A percentile compares a stretch with the other conserved stretches of the same genome.
phyloP scores from a whole-genome alignment of 2,329 filamentous ascomycete species.

The Spiromastix sp. region DNA sequence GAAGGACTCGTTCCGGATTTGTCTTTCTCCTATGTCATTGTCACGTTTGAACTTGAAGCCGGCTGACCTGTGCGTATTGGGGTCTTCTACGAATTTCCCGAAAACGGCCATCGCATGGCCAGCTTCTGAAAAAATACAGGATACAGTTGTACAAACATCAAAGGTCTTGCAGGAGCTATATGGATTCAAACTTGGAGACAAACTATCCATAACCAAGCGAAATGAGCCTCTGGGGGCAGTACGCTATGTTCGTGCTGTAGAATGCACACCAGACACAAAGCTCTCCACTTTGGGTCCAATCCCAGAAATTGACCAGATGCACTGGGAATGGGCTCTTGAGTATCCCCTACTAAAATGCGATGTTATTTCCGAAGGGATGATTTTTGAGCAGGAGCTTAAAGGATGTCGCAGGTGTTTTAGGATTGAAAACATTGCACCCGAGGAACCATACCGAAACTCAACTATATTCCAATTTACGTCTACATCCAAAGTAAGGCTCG shows the following conservation, averaged over 20 bases:
- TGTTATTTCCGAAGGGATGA: conserved; percentile 58
- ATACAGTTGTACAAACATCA: conserved; percentile 60
- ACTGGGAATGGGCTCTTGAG: conserved; percentile 42
- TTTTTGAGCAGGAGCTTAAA: conserved; percentile 52
- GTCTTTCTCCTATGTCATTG: conserved; percentile 46
- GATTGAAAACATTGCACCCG: conserved; percentile 48
- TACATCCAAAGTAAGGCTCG: conserved; percentile 23
- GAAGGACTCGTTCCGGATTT: conserved; percentile 50
- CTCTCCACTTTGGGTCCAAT: conserved; percentile 15
- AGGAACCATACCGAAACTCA: conserved; percentile 26
- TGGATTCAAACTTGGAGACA: conserved; percentile 61
- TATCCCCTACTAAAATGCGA: conserved; percentile 46
- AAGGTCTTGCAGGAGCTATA: conserved; percentile 63
- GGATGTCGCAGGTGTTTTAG: conserved; percentile 53
- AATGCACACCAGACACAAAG: conserved; percentile 40
- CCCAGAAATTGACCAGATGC: conserved; percentile 23
- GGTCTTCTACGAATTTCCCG: conserved; percentile 19
- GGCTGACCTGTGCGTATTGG: conserved; percentile 46
- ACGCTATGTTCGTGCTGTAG: conserved; percentile 49
- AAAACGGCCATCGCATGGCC: conserved; percentile 55
- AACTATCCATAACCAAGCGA: conserved; percentile 50
- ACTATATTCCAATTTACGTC: conserved; percentile 28
- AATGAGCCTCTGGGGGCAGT: conserved; percentile 44
- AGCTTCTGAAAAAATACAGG: conserved; percentile 52
- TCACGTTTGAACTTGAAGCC: conserved; percentile 43